Evolutionary conservation across 73 alveolate species (phyloP).

Genomic region (Stentor coeruleus): DNA sequence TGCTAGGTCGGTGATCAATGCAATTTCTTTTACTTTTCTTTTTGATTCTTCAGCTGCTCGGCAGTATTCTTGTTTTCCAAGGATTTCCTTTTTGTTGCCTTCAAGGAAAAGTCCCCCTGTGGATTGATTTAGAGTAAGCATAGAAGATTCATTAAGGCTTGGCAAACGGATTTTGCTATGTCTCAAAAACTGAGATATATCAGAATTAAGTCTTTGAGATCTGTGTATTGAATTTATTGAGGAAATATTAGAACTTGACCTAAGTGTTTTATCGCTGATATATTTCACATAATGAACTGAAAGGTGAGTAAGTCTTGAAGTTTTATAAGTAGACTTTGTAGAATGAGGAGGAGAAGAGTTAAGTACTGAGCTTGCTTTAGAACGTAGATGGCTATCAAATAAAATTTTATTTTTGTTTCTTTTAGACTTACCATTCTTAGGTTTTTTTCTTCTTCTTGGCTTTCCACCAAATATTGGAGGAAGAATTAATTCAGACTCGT

Average conservation of each 20-base stretch:
- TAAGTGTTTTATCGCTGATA: too few species aligned
- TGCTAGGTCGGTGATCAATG: neutral
- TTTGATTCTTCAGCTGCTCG: neutral
- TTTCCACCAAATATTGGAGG: neutral
- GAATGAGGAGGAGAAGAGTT: neutral
- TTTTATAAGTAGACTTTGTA: neutral
- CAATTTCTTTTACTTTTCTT: neutral
- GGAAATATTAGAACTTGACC: neutral
- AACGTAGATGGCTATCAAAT: neutral
- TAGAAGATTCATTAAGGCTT: neutral
- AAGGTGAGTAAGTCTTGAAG: conserved; percentile 5
- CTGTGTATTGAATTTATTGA: neutral
- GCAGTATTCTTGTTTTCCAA: neutral
- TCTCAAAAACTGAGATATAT: neutral
- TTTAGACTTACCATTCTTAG: neutral
- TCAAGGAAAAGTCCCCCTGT: neutral
- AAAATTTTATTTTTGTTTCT: too few species aligned
- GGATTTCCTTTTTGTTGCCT: neutral
- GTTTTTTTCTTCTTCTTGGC: neutral
- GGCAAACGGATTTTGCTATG: neutral
- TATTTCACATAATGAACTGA: neutral
- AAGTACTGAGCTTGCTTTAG: neutral
- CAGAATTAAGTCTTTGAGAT: neutral
- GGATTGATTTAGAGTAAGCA: neutral
- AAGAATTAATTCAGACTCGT: neutral